phyloP scores from a whole-genome alignment of 2,329 filamentous ascomycete species.

The Botryosphaeria dothidea region DNA sequence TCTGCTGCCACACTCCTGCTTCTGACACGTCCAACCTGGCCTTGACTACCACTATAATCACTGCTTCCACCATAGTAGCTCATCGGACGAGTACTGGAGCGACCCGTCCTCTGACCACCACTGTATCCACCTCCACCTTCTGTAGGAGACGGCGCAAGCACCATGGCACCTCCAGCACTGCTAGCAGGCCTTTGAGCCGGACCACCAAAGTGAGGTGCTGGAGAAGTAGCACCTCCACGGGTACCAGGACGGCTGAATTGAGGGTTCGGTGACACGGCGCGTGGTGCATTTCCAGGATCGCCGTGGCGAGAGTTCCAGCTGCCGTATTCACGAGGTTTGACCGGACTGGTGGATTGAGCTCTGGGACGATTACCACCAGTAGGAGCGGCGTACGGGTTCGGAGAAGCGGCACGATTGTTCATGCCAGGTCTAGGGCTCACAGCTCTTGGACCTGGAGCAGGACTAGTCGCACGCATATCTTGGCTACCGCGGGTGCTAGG shows the following conservation, averaged over 20 bases:
- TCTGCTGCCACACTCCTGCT: constrained; percentile 85
- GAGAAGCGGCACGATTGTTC: constrained; percentile 58
- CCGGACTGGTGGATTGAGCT: constrained; percentile 42
- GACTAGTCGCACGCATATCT: constrained; percentile 43
- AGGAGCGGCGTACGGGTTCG: constrained; percentile 60
- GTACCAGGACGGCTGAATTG: constrained; percentile 46
- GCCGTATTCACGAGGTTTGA: constrained; percentile 37
- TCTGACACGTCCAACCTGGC: constrained; percentile 47
- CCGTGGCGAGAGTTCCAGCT: constrained; percentile 32
- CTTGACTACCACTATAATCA: constrained; percentile 27
- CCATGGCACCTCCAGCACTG: constrained; percentile 44
- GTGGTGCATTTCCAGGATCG: constrained; percentile 40
- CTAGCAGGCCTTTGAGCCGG: constrained; percentile 49
- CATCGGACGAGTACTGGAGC: constrained; percentile 36
- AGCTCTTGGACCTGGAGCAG: not conserved
- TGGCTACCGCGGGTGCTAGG: constrained; percentile 38
- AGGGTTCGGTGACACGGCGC: constrained; percentile 55
- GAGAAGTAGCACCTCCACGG: constrained; percentile 4
- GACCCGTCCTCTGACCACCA: constrained; percentile 40
- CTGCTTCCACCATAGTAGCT: constrained; percentile 46
- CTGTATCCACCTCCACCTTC: constrained; percentile 36
- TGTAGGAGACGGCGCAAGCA: constrained; percentile 41
- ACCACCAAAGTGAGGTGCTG: constrained; percentile 23
- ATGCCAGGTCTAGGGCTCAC: constrained; percentile 64
- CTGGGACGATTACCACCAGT: constrained; percentile 25